Evolutionary conservation across 2,329 filamentous ascomycete genomes (phyloP).

Genomic region (Colletotrichum somersetense): DNA sequence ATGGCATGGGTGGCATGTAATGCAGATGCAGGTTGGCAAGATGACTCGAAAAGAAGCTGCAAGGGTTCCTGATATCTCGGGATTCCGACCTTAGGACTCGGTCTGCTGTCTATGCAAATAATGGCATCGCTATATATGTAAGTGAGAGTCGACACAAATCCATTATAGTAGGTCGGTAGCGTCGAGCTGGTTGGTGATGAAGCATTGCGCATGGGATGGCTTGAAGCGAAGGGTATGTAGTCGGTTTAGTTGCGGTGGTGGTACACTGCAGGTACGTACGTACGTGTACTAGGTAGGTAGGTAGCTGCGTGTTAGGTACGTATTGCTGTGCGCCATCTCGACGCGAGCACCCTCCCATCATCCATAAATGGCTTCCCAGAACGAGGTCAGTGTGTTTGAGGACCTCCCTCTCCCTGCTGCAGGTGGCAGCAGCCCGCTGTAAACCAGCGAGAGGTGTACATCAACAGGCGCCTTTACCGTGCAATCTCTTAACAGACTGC

Average conservation of each 20-base stretch:
- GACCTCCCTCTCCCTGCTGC: not conserved
- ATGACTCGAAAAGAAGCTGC: slow-evolving; percentile 31
- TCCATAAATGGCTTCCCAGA: not conserved
- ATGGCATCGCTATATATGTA: not conserved
- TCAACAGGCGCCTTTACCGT: slow-evolving; percentile 10
- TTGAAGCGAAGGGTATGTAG: slow-evolving; percentile 5
- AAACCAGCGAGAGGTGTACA: slow-evolving; percentile 8
- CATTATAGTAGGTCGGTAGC: not conserved
- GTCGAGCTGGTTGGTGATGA: slow-evolving; percentile 6
- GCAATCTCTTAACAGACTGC: slow-evolving; percentile 22
- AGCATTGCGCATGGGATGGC: slow-evolving; percentile 3
- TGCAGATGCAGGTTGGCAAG: slow-evolving; percentile 23
- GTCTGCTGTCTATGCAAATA: not conserved
- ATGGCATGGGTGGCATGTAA: not conserved
- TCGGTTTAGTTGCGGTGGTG: not conserved
- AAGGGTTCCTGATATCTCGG: slow-evolving; percentile 25
- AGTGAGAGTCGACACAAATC: slow-evolving; percentile 7
- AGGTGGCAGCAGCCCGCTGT: slow-evolving; percentile 10
- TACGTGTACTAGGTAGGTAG: not conserved
- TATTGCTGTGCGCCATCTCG: slow-evolving; percentile 20
- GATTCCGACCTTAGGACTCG: slow-evolving; percentile 15
- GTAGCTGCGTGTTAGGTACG: not conserved
- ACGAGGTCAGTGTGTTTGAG: not conserved
- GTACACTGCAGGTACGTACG: not conserved
- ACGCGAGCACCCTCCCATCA: slow-evolving; percentile 15